A percentile compares a stretch with the other conserved stretches of the same genome.
Evolutionary conservation across 345 rosid genomes (phyloP).

Genomic region (Gossypium sturtianum): DNA sequence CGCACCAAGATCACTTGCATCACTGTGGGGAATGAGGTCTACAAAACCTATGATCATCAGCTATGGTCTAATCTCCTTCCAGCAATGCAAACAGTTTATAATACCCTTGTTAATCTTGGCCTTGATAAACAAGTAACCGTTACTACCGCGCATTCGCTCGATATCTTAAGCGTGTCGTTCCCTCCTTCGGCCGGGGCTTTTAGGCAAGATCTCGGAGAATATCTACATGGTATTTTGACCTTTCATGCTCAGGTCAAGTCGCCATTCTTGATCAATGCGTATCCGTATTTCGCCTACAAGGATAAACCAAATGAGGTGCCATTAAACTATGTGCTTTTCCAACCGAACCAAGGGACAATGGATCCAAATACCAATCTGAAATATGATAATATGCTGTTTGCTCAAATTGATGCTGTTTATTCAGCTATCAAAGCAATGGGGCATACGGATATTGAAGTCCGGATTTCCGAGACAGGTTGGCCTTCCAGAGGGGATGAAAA

Average conservation of each 20-base stretch:
- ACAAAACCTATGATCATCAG: constrained; percentile 33
- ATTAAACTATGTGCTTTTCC: constrained; percentile 67
- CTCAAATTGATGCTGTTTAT: constrained; percentile 88
- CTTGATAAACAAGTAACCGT: constrained; percentile 62
- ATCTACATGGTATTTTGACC: constrained; percentile 48
- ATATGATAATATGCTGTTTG: constrained; percentile 91
- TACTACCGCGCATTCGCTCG: constrained; percentile 64
- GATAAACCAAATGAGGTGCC: constrained; percentile 45
- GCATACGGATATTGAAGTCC: constrained; percentile 49
- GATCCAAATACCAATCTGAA: constrained; percentile 60
- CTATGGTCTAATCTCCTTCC: constrained; percentile 50
- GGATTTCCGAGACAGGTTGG: constrained; percentile 97
- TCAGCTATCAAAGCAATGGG: constrained; percentile 76
- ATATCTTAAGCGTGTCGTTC: constrained; percentile 45
- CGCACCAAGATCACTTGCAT: constrained; percentile 61
- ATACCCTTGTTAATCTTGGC: constrained; percentile 45
- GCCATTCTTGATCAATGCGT: constrained; percentile 81
- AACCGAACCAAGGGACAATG: constrained; percentile 58
- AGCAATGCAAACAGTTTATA: constrained; percentile 63
- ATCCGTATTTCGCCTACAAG: constrained; percentile 84
- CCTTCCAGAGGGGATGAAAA: constrained; percentile 76
- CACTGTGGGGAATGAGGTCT: constrained; percentile 75
- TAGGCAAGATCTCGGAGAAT: constrained; percentile 41
- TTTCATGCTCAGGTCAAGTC: constrained; percentile 61
- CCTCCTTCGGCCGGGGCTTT: constrained; percentile 82